Evolutionary conservation across 2,329 filamentous ascomycete genomes (phyloP).

Genomic region (Stachybotrys echinatus): DNA sequence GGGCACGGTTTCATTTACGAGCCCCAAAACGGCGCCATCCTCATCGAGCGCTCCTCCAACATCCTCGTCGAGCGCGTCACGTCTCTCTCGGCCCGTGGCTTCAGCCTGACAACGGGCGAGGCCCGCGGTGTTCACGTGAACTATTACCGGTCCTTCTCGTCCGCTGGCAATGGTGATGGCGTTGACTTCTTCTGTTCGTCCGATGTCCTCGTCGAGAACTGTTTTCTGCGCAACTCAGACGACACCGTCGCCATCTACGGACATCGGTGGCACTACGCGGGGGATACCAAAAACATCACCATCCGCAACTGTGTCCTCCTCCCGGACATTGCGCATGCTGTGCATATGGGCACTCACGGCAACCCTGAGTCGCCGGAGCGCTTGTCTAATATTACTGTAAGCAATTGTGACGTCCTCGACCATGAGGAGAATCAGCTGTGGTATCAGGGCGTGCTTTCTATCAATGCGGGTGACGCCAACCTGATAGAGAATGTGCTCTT

Average conservation of each 20-base stretch:
- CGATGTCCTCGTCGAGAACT: slow-evolving; percentile 19
- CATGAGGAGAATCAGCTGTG: slow-evolving; percentile 26
- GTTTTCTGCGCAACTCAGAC: slow-evolving; percentile 30
- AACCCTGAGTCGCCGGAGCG: slow-evolving; percentile 25
- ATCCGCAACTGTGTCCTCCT: slow-evolving; percentile 21
- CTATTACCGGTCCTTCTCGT: slow-evolving; percentile 13
- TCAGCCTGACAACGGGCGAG: slow-evolving; percentile 12
- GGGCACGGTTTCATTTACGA: slow-evolving; percentile 16
- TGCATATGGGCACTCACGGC: slow-evolving; percentile 30
- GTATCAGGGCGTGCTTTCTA: slow-evolving; percentile 28
- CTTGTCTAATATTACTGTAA: slow-evolving; percentile 18
- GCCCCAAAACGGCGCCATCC: slow-evolving; percentile 5
- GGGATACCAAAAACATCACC: slow-evolving; percentile 25
- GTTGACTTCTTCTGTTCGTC: slow-evolving; percentile 14
- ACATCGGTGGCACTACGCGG: slow-evolving; percentile 24
- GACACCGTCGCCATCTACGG: slow-evolving; percentile 27
- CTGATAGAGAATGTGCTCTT: slow-evolving; percentile 19
- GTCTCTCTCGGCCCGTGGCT: slow-evolving; percentile 10
- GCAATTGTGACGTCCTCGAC: slow-evolving; percentile 30
- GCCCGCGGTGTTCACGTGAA: slow-evolving; percentile 11
- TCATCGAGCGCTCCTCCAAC: slow-evolving; percentile 8
- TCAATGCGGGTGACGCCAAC: slow-evolving; percentile 27
- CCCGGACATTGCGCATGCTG: slow-evolving; percentile 26
- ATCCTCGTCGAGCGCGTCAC: slow-evolving; percentile 15
- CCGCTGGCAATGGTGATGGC: slow-evolving; percentile 16